Conservation (phyloP, 345 rosid species). For the Brassica nigra region DNA sequence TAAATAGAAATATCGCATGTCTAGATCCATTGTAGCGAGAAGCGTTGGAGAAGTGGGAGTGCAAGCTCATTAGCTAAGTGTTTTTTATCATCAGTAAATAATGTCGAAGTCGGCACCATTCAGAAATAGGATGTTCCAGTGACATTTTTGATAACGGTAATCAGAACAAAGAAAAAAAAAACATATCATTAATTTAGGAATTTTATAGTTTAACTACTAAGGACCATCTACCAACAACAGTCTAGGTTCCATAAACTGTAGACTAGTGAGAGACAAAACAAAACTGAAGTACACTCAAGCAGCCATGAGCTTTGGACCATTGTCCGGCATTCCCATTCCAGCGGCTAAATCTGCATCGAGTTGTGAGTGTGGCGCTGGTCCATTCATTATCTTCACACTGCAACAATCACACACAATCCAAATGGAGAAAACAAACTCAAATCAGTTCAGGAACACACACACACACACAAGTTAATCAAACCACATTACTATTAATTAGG, state of each 20-base stretch:
- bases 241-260: background rate
- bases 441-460: background rate
- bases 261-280: background rate
- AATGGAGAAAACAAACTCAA: background rate
- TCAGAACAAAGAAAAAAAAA: background rate
- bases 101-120: too few species aligned
- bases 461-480: background rate
- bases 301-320: conserved; percentile 70
- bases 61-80: too few species aligned
- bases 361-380: conserved; percentile 87
- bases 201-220: background rate
- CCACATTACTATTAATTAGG: background rate
- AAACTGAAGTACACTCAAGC: conserved; percentile 11
- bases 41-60: background rate
- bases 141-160: background rate
- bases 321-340: conserved; percentile 97
- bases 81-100: too few species aligned
- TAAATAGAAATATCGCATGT: background rate
- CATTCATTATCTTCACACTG: conserved; percentile 79
- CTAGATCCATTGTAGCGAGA: background rate
- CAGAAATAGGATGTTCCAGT: background rate
- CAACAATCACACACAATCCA: conserved; percentile 32
- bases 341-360: conserved; percentile 92
- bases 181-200: background rate
- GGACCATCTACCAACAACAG: background rate